Conservation (phyloP, 257 asterid genomes). For the Primulina huaijiensis region DNA sequence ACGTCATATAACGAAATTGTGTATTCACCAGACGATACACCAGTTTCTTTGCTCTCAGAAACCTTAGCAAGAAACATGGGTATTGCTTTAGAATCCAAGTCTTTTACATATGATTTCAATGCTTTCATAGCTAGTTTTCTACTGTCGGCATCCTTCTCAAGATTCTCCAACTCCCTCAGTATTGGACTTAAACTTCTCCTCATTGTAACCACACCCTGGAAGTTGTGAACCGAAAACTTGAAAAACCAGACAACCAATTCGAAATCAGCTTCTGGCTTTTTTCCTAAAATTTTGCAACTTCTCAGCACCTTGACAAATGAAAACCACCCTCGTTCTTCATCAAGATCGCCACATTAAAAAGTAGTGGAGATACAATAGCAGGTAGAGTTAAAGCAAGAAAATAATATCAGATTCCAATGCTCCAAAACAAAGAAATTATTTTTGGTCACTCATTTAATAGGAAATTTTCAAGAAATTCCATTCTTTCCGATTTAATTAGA, state of each 20-base stretch:
- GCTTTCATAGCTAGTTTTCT: conserved; percentile 91
- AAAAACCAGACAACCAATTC: not conserved
- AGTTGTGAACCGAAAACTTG: not conserved
- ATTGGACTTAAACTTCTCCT: conserved; percentile 75
- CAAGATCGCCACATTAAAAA: not conserved
- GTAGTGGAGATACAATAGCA: not conserved
- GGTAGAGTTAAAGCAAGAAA: not conserved
- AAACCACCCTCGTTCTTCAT: not conserved
- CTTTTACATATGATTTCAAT: conserved; percentile 74
- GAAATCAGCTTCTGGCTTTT: not conserved
- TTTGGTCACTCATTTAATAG: not conserved
- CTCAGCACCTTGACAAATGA: not conserved
- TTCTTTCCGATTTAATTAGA: not conserved
- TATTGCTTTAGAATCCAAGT: conserved; percentile 89
- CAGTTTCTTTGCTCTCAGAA: conserved; percentile 74
- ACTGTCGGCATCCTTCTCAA: conserved; percentile 86
- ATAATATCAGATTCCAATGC: not conserved
- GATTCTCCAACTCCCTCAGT: conserved; percentile 78
- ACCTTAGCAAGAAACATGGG: conserved; percentile 93
- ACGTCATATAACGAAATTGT: conserved; percentile 87
- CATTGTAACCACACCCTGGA: conserved; percentile 37
- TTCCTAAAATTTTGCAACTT: not conserved
- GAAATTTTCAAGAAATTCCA: not conserved
- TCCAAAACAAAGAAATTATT: not conserved
- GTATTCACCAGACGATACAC: conserved; percentile 67